Base-by-base conservation (phyloP, 495 filamentous ascomycete genomes). In the Penicillium arizonense region DNA sequence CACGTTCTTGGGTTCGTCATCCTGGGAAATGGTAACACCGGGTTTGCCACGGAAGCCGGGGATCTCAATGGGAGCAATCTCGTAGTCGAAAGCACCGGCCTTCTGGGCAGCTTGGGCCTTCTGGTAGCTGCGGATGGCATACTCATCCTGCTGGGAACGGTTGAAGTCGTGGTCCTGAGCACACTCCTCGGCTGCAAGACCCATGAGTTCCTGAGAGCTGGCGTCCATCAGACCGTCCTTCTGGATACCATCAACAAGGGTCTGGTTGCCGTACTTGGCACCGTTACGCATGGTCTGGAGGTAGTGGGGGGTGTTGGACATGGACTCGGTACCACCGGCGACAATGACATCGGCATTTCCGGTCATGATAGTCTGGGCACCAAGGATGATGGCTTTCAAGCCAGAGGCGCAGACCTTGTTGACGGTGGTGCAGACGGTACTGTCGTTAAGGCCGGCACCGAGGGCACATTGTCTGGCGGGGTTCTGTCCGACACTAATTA, bases 361-460 rank as follows among this genome's bases (percentile, higher is more conserved):
- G 28, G 91, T 96, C 63, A 96, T 91, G 70, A 98, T 97, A 55
- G 91, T 96, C 77, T 97, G 94, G 23, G 94, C 87, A 44, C 88
- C 95, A 50, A 98, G 82, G 57, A 96, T 93, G 71, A 97, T 86
- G 53, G 94, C 91, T 77, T 98, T 98, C 63, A 96, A 64, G 37
- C 85, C 83, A 41, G 91, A 96, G 50, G 94, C 94, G 81, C 94
- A 98, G 62, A 98, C 94, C 77, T 98, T 98, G 86, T 97, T 98
- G 52, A 98, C 82, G 26, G 91, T 96, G 37, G 95, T 97, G 75
- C 86, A 88, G 62, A 96, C 84, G 45, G 87, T 88, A 12, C 80
- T 77, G 14, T 94, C 76, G 3, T 81, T 69, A 49, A 98, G 87
- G 44, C 94, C 94, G 57, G 91, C 94, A 59, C 82, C 79, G 63